These are phyloP conservation scores for Podaxis rugospora DNA, from an alignment of 768 basidiomycete species.

Conservation along the genomic window DNA sequence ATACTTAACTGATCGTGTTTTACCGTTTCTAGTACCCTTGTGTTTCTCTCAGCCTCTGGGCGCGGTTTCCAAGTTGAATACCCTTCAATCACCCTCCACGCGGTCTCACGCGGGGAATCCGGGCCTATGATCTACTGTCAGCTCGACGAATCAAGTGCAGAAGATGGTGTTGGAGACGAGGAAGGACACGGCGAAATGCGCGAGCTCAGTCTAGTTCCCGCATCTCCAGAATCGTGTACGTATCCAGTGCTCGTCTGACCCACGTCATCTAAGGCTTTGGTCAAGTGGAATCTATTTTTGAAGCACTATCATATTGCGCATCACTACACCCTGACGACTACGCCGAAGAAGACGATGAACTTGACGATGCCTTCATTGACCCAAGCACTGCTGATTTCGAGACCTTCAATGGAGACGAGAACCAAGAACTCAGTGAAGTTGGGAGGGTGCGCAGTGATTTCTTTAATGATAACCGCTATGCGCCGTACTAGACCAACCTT, in stretches of 20 bases:
- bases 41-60: slow-evolving; percentile 68
- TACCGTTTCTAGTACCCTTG: slow-evolving; percentile 46
- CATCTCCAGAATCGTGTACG: slow-evolving; percentile 55
- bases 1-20: slow-evolving; percentile 5
- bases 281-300: slow-evolving; percentile 80
- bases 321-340: slow-evolving; percentile 74
- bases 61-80: slow-evolving; percentile 83
- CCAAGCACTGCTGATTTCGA: slow-evolving; percentile 44
- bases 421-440: slow-evolving; percentile 76
- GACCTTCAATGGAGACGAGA: slow-evolving; percentile 51
- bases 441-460: slow-evolving; percentile 95
- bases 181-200: slow-evolving; percentile 53
- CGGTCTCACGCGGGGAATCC: slow-evolving; percentile 68
- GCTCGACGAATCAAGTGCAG: slow-evolving; percentile 61
- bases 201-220: slow-evolving; percentile 77
- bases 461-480: slow-evolving; percentile 67
- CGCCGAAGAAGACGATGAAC: slow-evolving; percentile 46
- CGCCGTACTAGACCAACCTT: slow-evolving; percentile 72
- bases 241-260: slow-evolving; percentile 13
- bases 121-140: slow-evolving; percentile 89
- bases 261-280: background rate
- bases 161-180: slow-evolving; percentile 31
- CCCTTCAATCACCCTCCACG: slow-evolving; percentile 89
- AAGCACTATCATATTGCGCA: slow-evolving; percentile 81
- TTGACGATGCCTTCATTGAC: slow-evolving; percentile 56